A percentile compares a stretch with the other conserved stretches of the same genome.
Conservation (phyloP, 192 early-diverging fungal species). For the Coemansia umbellata region DNA sequence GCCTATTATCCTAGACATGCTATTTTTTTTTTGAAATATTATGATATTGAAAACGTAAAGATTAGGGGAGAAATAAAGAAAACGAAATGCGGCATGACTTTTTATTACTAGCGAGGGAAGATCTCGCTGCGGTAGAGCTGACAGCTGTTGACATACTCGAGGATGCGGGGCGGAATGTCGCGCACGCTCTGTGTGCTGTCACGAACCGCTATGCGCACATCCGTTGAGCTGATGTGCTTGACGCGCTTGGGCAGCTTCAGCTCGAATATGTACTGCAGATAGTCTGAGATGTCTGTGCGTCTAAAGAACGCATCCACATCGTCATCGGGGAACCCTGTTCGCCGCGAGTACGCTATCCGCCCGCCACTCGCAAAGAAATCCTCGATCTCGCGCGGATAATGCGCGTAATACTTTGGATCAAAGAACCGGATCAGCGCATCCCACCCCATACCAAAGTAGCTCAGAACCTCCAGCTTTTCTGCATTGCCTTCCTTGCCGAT, state of each 20-base stretch:
- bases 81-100: too few relatives aligned
- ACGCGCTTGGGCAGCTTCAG: constrained; percentile 42
- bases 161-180: constrained; percentile 45
- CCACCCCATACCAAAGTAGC: constrained; percentile 73
- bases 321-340: constrained; percentile 23
- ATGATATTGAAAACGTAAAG: too few relatives aligned
- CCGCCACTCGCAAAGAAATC: constrained; percentile 57
- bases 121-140: constrained; percentile 25
- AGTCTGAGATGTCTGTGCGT: constrained; percentile 3
- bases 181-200: constrained; percentile 38
- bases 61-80: too few relatives aligned
- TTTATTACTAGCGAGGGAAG: too few relatives aligned
- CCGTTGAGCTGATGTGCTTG: constrained; percentile 40
- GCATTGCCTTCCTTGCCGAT: not conserved
- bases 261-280: constrained; percentile 33
- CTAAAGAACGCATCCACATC: constrained; percentile 43
- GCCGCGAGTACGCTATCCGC: constrained; percentile 37
- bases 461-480: constrained; percentile 10
- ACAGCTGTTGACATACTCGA: constrained; percentile 36
- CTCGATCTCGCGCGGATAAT: constrained; percentile 44
- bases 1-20: too few relatives aligned
- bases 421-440: constrained; percentile 77
- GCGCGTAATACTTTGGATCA: constrained; percentile 68
- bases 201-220: constrained; percentile 28
- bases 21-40: too few relatives aligned